A percentile compares a stretch with the other conserved stretches of the same genome.
These are phyloP conservation scores for Fusarium tjaetaba DNA, from an alignment of 2,329 filamentous ascomycete genomes.

Conservation along the genomic window DNA sequence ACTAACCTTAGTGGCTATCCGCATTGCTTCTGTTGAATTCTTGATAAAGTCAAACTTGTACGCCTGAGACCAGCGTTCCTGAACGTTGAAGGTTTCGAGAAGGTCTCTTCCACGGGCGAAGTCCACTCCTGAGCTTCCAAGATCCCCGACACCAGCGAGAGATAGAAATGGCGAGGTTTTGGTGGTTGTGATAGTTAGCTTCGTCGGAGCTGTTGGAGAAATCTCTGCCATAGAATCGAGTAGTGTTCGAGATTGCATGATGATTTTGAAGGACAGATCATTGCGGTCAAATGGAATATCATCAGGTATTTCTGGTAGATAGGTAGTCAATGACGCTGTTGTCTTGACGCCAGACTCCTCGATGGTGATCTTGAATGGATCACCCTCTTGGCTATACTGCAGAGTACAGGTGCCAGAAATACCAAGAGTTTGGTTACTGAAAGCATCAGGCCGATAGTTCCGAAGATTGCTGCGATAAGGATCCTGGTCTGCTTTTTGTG, in stretches of 20 bases:
- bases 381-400: slow-evolving; percentile 77
- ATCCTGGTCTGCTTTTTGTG: slow-evolving; percentile 68
- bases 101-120: slow-evolving; percentile 72
- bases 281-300: slow-evolving; percentile 90
- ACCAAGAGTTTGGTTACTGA: slow-evolving; percentile 83
- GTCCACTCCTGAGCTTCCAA: slow-evolving; percentile 72
- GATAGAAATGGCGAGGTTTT: slow-evolving; percentile 76
- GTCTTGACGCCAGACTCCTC: slow-evolving; percentile 89
- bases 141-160: slow-evolving; percentile 69
- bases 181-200: slow-evolving; percentile 74
- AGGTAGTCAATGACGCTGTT: slow-evolving; percentile 89
- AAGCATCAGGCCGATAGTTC: slow-evolving; percentile 75
- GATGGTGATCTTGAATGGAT: slow-evolving; percentile 84
- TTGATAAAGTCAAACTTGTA: slow-evolving; percentile 91
- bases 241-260: slow-evolving; percentile 83
- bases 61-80: slow-evolving; percentile 69
- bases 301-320: slow-evolving; percentile 77
- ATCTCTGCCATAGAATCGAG: slow-evolving; percentile 78
- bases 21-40: slow-evolving; percentile 91
- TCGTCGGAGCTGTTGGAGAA: slow-evolving; percentile 74
- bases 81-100: slow-evolving; percentile 78
- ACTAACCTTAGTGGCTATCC: slow-evolving; percentile 89
- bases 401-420: slow-evolving; percentile 88
- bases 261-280: slow-evolving; percentile 87
- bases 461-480: slow-evolving; percentile 69